Conservation (phyloP, 306 rosid genomes). For the Senna siamea region DNA sequence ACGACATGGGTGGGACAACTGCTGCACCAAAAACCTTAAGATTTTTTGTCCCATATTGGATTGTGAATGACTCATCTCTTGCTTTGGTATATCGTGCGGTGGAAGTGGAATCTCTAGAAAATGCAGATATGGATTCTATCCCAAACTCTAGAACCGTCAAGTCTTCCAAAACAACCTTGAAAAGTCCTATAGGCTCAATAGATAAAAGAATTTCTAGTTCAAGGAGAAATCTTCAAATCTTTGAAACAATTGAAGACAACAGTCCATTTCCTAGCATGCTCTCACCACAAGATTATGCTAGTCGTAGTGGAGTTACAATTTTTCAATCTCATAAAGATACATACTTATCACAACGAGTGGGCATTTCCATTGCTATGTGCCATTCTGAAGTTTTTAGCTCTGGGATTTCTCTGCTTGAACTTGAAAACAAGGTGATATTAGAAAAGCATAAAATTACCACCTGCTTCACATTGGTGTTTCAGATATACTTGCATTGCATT, state of each 20-base stretch:
- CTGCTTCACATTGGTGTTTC: slow-evolving; percentile 4
- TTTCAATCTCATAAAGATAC: slow-evolving; percentile 83
- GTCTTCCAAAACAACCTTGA: slow-evolving; percentile 76
- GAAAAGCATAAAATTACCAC: slow-evolving; percentile 15
- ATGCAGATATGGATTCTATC: slow-evolving; percentile 64
- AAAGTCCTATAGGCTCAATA: slow-evolving; percentile 67
- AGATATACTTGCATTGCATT: background rate
- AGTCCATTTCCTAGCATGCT: slow-evolving; percentile 92
- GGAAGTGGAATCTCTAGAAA: slow-evolving; percentile 83
- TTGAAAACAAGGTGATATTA: slow-evolving; percentile 86
- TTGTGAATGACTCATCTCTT: slow-evolving; percentile 77
- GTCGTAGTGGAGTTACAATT: slow-evolving; percentile 64
- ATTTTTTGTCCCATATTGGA: slow-evolving; percentile 95
- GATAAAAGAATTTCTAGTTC: slow-evolving; percentile 68
- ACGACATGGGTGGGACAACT: slow-evolving; percentile 88
- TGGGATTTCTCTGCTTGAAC: slow-evolving; percentile 85
- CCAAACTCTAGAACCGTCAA: slow-evolving; percentile 65
- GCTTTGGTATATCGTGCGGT: slow-evolving; percentile 85
- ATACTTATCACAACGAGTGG: slow-evolving; percentile 77
- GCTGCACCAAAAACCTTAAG: slow-evolving; percentile 86
- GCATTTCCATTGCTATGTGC: slow-evolving; percentile 78
- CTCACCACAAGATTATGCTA: slow-evolving; percentile 83
- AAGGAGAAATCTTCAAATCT: slow-evolving; percentile 72
- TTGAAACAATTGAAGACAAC: slow-evolving; percentile 84
- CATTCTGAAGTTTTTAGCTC: slow-evolving; percentile 75